Percentiles rank a stretch among this genome's conserved stretches.
These are phyloP conservation scores for Hyparrhenia diplandra DNA, from an alignment of 176 grass and related monocot species.

Conservation along the genomic window DNA sequence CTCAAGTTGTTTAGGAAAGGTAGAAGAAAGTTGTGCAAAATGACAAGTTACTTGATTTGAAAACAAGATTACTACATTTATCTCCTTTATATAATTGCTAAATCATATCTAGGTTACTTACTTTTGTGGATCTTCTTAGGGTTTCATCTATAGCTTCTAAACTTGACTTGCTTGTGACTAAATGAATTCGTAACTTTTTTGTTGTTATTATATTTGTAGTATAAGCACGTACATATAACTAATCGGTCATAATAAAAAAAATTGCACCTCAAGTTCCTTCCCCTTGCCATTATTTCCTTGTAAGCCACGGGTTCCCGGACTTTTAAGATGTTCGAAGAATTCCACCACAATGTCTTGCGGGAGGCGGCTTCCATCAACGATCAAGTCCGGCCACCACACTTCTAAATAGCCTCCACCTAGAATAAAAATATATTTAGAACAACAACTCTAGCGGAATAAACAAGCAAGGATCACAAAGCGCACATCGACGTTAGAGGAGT, in stretches of 20 bases:
- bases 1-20: no score
- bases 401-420: constrained; percentile 90
- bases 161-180: not conserved
- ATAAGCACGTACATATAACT: not conserved
- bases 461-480: not conserved
- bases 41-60: no score
- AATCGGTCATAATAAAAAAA: not conserved
- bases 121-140: no score
- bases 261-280: constrained; percentile 73
- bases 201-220: not conserved
- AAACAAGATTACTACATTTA: no score
- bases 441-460: not conserved
- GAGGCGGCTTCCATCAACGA: constrained; percentile 73
- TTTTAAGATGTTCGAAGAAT: constrained; percentile 99
- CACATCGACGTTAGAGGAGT: no score
- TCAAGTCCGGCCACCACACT: constrained; percentile 76
- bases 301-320: constrained; percentile 89
- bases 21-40: no score
- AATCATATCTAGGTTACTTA: no score
- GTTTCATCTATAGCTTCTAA: not conserved
- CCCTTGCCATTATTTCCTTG: constrained; percentile 88
- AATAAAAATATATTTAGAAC: constrained; percentile 21
- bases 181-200: not conserved
- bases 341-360: constrained; percentile 84
- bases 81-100: no score